phyloP scores from a whole-genome alignment of 2,329 filamentous ascomycete genomes.

The Pseudogymnoascus sp. region DNA sequence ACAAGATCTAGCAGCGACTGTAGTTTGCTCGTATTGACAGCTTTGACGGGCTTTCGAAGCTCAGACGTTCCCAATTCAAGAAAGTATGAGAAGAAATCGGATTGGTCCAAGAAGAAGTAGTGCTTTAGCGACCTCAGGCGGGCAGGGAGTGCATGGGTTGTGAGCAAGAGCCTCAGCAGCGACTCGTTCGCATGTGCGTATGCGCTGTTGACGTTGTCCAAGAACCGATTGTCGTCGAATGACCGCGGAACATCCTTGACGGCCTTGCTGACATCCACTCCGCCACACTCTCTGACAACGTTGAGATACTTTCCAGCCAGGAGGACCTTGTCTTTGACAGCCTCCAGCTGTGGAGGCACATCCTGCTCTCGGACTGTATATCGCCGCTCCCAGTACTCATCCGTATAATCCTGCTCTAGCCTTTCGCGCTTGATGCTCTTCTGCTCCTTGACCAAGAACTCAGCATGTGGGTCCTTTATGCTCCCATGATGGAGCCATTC shows the following conservation, averaged over 20 bases:
- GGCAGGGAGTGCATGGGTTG: slow-evolving; percentile 82
- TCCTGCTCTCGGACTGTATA: slow-evolving; percentile 91
- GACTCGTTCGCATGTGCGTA: slow-evolving; percentile 96
- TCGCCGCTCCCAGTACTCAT: slow-evolving; percentile 97
- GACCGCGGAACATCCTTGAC: slow-evolving; percentile 82
- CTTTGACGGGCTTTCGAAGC: slow-evolving; percentile 78
- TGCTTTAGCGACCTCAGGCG: slow-evolving; percentile 88
- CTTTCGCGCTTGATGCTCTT: slow-evolving; percentile 88
- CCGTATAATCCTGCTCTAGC: slow-evolving; percentile 92
- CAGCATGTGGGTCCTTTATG: slow-evolving; percentile 86
- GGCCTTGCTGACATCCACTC: slow-evolving; percentile 85
- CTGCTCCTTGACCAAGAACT: slow-evolving; percentile 93
- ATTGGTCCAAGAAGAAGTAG: slow-evolving; percentile 97
- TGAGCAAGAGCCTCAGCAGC: slow-evolving; percentile 80
- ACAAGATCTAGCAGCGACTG: slow-evolving; percentile 95
- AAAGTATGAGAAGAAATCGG: slow-evolving; percentile 97
- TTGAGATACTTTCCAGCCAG: slow-evolving; percentile 97
- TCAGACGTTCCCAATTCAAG: slow-evolving; percentile 86
- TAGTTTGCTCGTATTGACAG: slow-evolving; percentile 85
- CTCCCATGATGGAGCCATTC: slow-evolving; percentile 96
- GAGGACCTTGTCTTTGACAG: slow-evolving; percentile 87
- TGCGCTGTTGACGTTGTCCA: slow-evolving; percentile 92
- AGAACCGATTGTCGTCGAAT: slow-evolving; percentile 84
- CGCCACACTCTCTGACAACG: slow-evolving; percentile 92
- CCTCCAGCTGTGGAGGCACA: slow-evolving; percentile 83